Conservation (phyloP, 2,329 filamentous ascomycete genomes). For the Ilyonectria destructans region DNA sequence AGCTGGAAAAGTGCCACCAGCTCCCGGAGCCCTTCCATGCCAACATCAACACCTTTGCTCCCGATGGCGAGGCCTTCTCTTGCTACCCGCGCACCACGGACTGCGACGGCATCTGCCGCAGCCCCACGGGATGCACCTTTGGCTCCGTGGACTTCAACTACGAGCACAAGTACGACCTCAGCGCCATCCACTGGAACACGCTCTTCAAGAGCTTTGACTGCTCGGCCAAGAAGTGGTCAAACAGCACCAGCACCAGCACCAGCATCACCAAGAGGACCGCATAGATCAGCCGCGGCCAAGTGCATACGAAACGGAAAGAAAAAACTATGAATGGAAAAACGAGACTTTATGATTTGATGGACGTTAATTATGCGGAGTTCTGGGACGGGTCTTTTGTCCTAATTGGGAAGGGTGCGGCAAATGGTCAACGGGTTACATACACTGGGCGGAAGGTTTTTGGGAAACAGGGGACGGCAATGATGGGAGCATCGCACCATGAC, state of each 20-base stretch:
- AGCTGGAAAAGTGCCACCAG: slow-evolving; percentile 63
- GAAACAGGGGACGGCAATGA: not conserved
- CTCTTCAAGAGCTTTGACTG: slow-evolving; percentile 57
- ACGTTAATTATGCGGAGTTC: slow-evolving; percentile 18
- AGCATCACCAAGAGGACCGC: not conserved
- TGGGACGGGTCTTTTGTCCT: slow-evolving; percentile 29
- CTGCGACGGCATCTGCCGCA: slow-evolving; percentile 64
- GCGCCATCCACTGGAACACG: slow-evolving; percentile 62
- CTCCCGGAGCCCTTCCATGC: slow-evolving; percentile 58
- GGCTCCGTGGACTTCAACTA: slow-evolving; percentile 64
- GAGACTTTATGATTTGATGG: slow-evolving; percentile 23
- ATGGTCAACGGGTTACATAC: slow-evolving; percentile 5
- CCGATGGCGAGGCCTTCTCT: slow-evolving; percentile 64
- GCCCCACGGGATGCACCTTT: slow-evolving; percentile 68
- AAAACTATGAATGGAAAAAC: slow-evolving; percentile 11
- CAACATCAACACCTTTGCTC: slow-evolving; percentile 66
- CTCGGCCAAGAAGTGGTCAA: slow-evolving; percentile 35
- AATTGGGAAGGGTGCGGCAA: slow-evolving; percentile 20
- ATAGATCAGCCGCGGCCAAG: not conserved
- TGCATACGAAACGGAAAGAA: not conserved
- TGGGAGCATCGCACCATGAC: not conserved
- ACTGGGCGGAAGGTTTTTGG: not conserved
- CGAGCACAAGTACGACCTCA: slow-evolving; percentile 64
- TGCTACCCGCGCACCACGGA: slow-evolving; percentile 63
- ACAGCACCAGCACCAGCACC: not conserved